Percentiles rank a stretch among this genome's conserved stretches.
Conservation (phyloP, 805 yeast genomes). For the Wickerhamiella azymoides region DNA sequence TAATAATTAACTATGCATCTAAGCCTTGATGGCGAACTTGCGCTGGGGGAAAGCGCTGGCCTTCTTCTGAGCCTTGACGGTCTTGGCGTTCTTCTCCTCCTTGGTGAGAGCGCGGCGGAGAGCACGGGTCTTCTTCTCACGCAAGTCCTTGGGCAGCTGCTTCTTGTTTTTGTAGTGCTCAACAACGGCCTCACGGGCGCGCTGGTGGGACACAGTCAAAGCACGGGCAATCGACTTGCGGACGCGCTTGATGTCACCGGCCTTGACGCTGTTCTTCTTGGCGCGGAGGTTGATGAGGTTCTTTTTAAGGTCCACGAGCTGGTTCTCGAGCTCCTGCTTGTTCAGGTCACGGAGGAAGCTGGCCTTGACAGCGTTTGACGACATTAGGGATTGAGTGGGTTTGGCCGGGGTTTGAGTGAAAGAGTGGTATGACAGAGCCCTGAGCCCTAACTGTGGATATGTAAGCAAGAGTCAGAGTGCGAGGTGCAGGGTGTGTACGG, state of each 20-base stretch:
- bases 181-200: slow-evolving; percentile 90
- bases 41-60: slow-evolving; percentile 95
- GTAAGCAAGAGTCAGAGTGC: too few species aligned
- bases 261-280: slow-evolving; percentile 47
- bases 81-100: slow-evolving; percentile 65
- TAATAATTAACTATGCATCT: slow-evolving; percentile 19
- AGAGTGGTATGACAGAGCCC: not conserved
- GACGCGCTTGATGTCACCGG: slow-evolving; percentile 92
- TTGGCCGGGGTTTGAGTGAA: slow-evolving; percentile 5
- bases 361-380: slow-evolving; percentile 45
- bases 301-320: slow-evolving; percentile 91
- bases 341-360: slow-evolving; percentile 94
- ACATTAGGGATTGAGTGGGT: slow-evolving; percentile 1
- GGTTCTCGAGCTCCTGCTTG: slow-evolving; percentile 89
- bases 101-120: slow-evolving; percentile 92
- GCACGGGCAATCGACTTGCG: slow-evolving; percentile 98
- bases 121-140: slow-evolving; percentile 99
- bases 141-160: slow-evolving; percentile 95
- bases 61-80: slow-evolving; percentile 85
- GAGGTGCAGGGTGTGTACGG: too few species aligned
- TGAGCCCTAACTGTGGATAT: not conserved
- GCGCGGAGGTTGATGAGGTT: slow-evolving; percentile 93
- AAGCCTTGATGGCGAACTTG: slow-evolving; percentile 97
- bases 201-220: slow-evolving; percentile 90
- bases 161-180: slow-evolving; percentile 77